Percentiles rank a stretch among this genome's conserved stretches.
These are phyloP conservation scores for Scortechinia acanthostroma DNA, from an alignment of 2,329 filamentous ascomycete species.

Conservation along the genomic window DNA sequence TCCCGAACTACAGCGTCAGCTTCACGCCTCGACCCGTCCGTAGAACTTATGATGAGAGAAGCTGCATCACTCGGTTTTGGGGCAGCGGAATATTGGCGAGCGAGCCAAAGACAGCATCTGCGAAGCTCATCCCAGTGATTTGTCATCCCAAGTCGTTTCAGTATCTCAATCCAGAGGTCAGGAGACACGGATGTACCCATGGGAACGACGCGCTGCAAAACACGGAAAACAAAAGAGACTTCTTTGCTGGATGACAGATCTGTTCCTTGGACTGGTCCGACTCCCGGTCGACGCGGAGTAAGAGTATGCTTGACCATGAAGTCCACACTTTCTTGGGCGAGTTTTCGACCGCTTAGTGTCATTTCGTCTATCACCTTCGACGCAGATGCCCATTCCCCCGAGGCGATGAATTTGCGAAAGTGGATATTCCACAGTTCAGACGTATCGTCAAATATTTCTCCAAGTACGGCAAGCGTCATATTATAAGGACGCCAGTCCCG, in stretches of 20 bases:
- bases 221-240: background rate
- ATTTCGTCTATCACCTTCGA: background rate
- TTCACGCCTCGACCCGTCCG: too few species aligned
- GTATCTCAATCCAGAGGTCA: constrained; percentile 39
- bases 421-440: background rate
- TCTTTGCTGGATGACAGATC: background rate
- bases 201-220: background rate
- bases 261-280: background rate
- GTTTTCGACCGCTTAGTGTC: background rate
- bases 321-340: background rate
- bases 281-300: background rate
- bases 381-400: background rate
- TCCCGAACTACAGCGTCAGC: background rate
- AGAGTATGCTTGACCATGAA: background rate
- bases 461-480: background rate
- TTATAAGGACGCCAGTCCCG: background rate
- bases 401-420: background rate
- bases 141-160: constrained; percentile 48
- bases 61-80: background rate
- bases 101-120: constrained; percentile 37
- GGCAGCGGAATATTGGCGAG: constrained; percentile 9
- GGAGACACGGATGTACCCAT: constrained; percentile 24
- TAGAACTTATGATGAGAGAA: background rate
- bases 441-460: background rate
- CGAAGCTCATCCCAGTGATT: constrained; percentile 37